Evolutionary conservation across 2,329 filamentous ascomycete genomes (phyloP).

Genomic region (Rutstroemia sp.): DNA sequence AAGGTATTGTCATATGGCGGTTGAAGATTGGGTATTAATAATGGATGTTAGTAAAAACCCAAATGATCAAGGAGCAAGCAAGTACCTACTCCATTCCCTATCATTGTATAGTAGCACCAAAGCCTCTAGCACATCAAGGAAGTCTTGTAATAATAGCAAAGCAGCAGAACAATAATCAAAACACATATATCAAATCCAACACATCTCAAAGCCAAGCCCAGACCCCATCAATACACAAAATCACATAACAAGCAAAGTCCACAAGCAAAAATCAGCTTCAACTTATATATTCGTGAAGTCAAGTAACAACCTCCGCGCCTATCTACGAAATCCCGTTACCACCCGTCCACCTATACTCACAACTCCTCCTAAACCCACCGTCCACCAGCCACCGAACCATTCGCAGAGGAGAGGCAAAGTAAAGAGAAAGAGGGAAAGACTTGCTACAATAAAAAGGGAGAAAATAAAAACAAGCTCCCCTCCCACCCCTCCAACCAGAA

Average conservation of each 20-base stretch:
- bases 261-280: neutral
- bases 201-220: too few relatives aligned
- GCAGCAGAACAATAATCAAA: too few relatives aligned
- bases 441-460: constrained; percentile 7
- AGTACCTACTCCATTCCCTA: too few relatives aligned
- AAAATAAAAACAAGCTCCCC: constrained; percentile 4
- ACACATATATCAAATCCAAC: too few relatives aligned
- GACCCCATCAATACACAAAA: neutral
- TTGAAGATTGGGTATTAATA: too few relatives aligned
- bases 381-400: neutral
- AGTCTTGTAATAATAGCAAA: too few relatives aligned
- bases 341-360: too few relatives aligned
- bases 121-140: too few relatives aligned
- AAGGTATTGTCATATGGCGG: too few relatives aligned
- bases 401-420: neutral
- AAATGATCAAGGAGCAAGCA: too few relatives aligned
- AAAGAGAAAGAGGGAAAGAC: constrained; percentile 1
- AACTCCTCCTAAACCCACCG: neutral
- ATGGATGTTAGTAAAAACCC: too few relatives aligned
- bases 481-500: neutral
- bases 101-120: too few relatives aligned
- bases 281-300: constrained; percentile 2
- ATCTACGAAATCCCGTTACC: neutral
- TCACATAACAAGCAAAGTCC: neutral
- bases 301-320: neutral